Base-by-base conservation (phyloP, 345 rosid genomes). In the Lumnitzera littorea region DNA sequence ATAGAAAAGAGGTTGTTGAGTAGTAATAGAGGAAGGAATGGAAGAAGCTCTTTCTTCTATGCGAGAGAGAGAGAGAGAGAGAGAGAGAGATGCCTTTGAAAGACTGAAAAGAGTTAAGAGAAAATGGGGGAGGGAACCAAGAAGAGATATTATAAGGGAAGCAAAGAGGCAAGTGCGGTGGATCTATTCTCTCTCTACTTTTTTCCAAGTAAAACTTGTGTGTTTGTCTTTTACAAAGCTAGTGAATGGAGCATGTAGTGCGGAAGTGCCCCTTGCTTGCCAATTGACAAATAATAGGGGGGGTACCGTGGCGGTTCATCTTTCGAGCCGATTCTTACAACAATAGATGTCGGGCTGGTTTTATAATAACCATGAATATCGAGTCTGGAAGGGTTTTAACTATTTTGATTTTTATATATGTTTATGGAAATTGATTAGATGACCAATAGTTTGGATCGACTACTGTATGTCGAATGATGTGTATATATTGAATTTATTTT, bases 71-170 rank as follows among this genome's bases (percentile, higher is more conserved):
- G 43, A 4, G 43, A 36, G 43, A 48, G 27, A 12, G 25, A 3
- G 15, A 27, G 31, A 27, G 31, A 27, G 31, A 27, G 53, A 55
- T 47, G 4, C 46, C 61, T 65, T 36, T 36, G 43, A 36, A 36
- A 12, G 70, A 60, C 56, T 50, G n/a, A 23, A 8, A 54, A 62
- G 58, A 53, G 63, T 12, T 23, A 2, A 20, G 31, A 23, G 60
- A 50, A 23, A 36, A 49, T 47, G 61, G 60, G 64, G 64, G 76
- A 68, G 62, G 72, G 78, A 78, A 76, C 79, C 78, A 51, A 80
- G 81, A 80, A 13, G 43, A 53, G 68, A 58, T 74, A 71, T 73
- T 70, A 20, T 20, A 76, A 78, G 71, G 67, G 68, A 71, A 15
- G 55, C 36, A 57, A 48, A 16, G 79, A 58, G 61, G 67, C 50